These are phyloP conservation scores for Dendrobium chrysotoxum DNA, from an alignment of 106 monocot species.

Conservation along the genomic window DNA sequence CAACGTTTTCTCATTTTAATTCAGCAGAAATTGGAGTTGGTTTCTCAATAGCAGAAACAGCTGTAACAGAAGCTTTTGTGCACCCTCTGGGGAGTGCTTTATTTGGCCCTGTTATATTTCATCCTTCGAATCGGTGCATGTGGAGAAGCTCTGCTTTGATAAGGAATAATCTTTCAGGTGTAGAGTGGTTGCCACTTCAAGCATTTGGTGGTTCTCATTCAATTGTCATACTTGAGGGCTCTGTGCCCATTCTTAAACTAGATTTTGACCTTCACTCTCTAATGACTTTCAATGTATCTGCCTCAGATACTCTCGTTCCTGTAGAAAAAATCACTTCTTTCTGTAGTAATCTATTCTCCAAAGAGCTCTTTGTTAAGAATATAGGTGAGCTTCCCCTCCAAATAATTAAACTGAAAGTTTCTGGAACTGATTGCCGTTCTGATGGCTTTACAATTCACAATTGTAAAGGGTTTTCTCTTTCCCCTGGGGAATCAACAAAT, in stretches of 20 bases:
- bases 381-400: slow-evolving; percentile 62
- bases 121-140: slow-evolving; percentile 51
- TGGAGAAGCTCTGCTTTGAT: slow-evolving; percentile 82
- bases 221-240: slow-evolving; percentile 49
- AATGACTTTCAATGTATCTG: slow-evolving; percentile 30
- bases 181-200: slow-evolving; percentile 67
- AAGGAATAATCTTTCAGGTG: slow-evolving; percentile 78
- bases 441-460: slow-evolving; percentile 55
- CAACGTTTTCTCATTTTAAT: slow-evolving; percentile 17
- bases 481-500: slow-evolving; percentile 51
- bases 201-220: slow-evolving; percentile 60
- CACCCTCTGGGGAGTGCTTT: slow-evolving; percentile 42
- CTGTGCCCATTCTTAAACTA: slow-evolving; percentile 51
- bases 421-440: slow-evolving; percentile 45
- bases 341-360: slow-evolving; percentile 39
- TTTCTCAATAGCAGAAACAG: slow-evolving; percentile 50
- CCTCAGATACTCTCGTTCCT: slow-evolving; percentile 10
- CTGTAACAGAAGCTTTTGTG: slow-evolving; percentile 46
- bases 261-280: slow-evolving; percentile 36
- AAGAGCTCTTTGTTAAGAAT: slow-evolving; percentile 70
- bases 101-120: slow-evolving; percentile 73
- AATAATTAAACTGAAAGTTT: slow-evolving; percentile 47
- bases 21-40: slow-evolving; percentile 37
- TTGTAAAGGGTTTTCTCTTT: slow-evolving; percentile 55
- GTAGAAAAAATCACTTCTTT: slow-evolving; percentile 17